Evolutionary conservation across 805 yeast species (phyloP).

Genomic region (Wickerhamomyces rabaulensis): DNA sequence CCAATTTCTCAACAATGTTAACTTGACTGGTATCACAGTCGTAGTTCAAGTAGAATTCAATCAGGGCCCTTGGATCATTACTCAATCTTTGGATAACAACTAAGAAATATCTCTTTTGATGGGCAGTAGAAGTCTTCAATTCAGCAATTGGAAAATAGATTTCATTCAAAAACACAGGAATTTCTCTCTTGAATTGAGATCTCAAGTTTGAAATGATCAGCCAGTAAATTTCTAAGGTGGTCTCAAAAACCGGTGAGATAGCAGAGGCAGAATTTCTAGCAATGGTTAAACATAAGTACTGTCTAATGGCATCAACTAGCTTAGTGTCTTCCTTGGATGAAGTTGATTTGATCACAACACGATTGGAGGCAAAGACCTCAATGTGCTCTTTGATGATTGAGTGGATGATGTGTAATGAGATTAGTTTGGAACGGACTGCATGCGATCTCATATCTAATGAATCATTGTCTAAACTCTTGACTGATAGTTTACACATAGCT

Average conservation of each 20-base stretch:
- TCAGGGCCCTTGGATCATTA: slow-evolving; percentile 82
- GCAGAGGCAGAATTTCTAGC: slow-evolving; percentile 93
- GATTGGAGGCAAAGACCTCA: slow-evolving; percentile 64
- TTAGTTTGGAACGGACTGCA: slow-evolving; percentile 83
- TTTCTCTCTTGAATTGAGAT: slow-evolving; percentile 84
- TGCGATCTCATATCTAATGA: slow-evolving; percentile 84
- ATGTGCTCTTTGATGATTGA: slow-evolving; percentile 81
- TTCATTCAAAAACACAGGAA: slow-evolving; percentile 89
- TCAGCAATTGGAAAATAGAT: slow-evolving; percentile 93
- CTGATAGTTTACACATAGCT: slow-evolving; percentile 90
- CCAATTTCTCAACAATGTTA: slow-evolving; percentile 77
- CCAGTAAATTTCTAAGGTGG: slow-evolving; percentile 92
- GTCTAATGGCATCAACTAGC: slow-evolving; percentile 75
- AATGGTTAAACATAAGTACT: slow-evolving; percentile 74
- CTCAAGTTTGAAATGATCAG: slow-evolving; percentile 76
- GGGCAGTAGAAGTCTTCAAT: slow-evolving; percentile 84
- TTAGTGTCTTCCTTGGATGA: slow-evolving; percentile 51
- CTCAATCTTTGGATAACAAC: slow-evolving; percentile 77
- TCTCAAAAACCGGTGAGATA: slow-evolving; percentile 85
- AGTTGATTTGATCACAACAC: slow-evolving; percentile 46
- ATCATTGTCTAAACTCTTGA: slow-evolving; percentile 74
- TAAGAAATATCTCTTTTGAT: slow-evolving; percentile 85
- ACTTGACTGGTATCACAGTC: slow-evolving; percentile 84
- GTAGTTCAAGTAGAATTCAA: slow-evolving; percentile 90
- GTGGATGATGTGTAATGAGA: slow-evolving; percentile 84